Evolutionary conservation across 805 yeast species (phyloP), one percentile per base, ranked within the genome.

Genomic region (Candida andamanensis): DNA sequence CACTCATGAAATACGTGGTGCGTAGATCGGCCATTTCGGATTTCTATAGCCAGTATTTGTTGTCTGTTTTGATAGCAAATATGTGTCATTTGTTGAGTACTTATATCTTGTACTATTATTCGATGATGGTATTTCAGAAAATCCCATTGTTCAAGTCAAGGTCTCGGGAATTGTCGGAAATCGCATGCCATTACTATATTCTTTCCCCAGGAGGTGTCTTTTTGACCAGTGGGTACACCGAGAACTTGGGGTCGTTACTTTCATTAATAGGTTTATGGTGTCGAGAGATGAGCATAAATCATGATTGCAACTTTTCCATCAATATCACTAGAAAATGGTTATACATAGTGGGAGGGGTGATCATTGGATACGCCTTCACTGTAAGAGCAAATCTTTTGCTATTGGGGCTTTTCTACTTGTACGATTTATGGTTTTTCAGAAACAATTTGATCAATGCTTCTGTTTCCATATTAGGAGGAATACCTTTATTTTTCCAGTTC

Each of bases 141-240:
- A 36, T 42, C 13, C 41, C 45, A 14, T 50, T 54, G 24, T 33
- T 36, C 30, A 41, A 35, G 15, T 39, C 42, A 10, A 31, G 44
- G 15, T 37, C 50, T 8, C 23, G 29, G 9, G 35, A 36, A 15
- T 39, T 54, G 41, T 51, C 52, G 20, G 38, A 52, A 13, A 40
- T 58, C 18, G 32, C 61, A 4, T 58, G 78, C 1, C 29, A 69
- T 3, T 46, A 82, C 11, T 79, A 72, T 39, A 53, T 78, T 1
- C 37, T 81, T n/a, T 75, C 82, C 13, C 86, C 95, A 2, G 87
- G 85, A 1, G 95, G 95, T 1, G 70, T 86, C 0, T 90, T 87
- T 49, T 60, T 85, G 24, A 66, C 81, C 0, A 71, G 78, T 1
- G 76, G 84, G 2, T 90, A 89, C 52, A 68, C 94, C 0, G 98